phyloP scores from a whole-genome alignment of 768 basidiomycete species.

The Panaeolus cyanescens region DNA sequence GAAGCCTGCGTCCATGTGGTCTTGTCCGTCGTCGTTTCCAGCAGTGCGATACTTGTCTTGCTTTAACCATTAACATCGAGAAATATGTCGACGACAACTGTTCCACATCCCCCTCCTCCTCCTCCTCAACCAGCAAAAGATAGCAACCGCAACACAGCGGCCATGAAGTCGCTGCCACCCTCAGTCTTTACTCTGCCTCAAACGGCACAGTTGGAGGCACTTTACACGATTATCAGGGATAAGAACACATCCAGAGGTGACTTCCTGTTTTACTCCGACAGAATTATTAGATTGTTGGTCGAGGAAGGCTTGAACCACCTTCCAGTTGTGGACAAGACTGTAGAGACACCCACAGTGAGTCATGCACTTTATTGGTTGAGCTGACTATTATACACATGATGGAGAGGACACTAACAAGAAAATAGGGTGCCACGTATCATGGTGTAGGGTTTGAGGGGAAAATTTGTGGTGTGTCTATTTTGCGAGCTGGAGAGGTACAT shows the following conservation, averaged over 20 bases:
- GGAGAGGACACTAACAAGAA: not conserved
- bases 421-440: conserved; percentile 76
- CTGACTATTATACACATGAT: not conserved
- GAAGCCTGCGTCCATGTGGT: not conserved
- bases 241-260: conserved; percentile 88
- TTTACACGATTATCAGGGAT: conserved; percentile 94
- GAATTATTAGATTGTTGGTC: conserved; percentile 84
- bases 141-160: conserved; percentile 34
- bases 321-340: conserved; percentile 66
- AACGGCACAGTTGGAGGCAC: conserved; percentile 91
- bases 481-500: conserved; percentile 87
- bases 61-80: not conserved
- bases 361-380: conserved; percentile 1
- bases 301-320: conserved; percentile 91
- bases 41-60: not conserved
- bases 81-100: not conserved
- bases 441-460: conserved; percentile 96
- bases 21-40: not conserved
- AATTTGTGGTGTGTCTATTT: conserved; percentile 94
- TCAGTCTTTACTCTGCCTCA: conserved; percentile 90
- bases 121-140: conserved; percentile 36
- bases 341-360: conserved; percentile 82
- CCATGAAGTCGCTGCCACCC: conserved; percentile 57
- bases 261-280: conserved; percentile 94
- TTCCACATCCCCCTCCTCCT: conserved; percentile 21